These are phyloP conservation scores for Rhizopogon vinicolor DNA, from an alignment of 768 basidiomycete genomes.

Conservation along the genomic window DNA sequence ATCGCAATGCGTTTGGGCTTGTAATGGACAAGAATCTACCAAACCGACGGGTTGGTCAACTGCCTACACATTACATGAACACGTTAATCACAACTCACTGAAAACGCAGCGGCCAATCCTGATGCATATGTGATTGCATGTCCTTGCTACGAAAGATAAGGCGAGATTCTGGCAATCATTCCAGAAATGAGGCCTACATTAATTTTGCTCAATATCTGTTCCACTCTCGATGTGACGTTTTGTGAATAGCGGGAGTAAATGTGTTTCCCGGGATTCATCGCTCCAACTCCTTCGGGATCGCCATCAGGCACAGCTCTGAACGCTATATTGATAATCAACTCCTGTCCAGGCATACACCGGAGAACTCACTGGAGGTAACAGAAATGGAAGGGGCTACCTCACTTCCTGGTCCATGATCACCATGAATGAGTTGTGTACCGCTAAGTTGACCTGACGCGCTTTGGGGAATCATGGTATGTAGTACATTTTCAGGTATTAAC, in stretches of 20 bases:
- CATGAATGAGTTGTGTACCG: constrained; percentile 44
- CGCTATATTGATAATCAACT: constrained; percentile 32
- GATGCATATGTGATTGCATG: constrained; percentile 76
- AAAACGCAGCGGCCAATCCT: constrained; percentile 70
- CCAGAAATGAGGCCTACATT: constrained; percentile 35
- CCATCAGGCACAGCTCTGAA: constrained; percentile 41
- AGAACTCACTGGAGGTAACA: constrained; percentile 61
- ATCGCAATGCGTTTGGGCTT: constrained; percentile 80
- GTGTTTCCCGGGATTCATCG: constrained; percentile 50
- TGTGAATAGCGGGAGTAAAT: constrained; percentile 78
- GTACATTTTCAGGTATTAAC: background rate
- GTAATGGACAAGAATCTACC: constrained; percentile 60
- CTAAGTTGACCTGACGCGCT: constrained; percentile 21
- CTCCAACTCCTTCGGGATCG: constrained; percentile 25
- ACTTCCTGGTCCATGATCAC: constrained; percentile 32
- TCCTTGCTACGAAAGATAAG: constrained; percentile 44
- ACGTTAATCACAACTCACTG: constrained; percentile 38
- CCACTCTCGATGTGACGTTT: constrained; percentile 55
- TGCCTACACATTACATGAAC: background rate
- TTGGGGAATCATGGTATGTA: constrained; percentile 19
- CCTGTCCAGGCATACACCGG: background rate
- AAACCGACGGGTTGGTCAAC: background rate
- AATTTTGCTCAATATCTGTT: constrained; percentile 69
- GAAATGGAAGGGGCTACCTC: constrained; percentile 72
- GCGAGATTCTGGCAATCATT: background rate